Base-by-base conservation (phyloP, 2,329 filamentous ascomycete species). In the Paraphoma chrysanthemicola region DNA sequence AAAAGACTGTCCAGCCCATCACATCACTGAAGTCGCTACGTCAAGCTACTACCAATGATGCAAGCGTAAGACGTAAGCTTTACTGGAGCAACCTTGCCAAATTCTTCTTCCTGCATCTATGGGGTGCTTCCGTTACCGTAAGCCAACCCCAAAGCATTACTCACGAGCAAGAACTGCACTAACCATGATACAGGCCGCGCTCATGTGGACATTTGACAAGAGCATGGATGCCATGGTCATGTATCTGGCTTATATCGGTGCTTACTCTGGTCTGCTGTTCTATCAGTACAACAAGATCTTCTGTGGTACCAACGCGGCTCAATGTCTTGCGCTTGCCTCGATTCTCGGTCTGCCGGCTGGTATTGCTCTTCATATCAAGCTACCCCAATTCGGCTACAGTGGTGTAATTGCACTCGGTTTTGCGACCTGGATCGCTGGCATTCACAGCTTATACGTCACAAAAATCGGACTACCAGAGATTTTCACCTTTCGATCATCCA, bases 221-320 rank as follows among this genome's bases (percentile, higher is more conserved):
- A 69, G 73, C 3, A 10, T 69, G 11, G 62, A 76, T 46, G 80
- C 78, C 3, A 77, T 79, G 56, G 76, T 79, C 55, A 80, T 84
- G 71, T 85, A 82, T 66, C 72, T 81, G 18, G 64, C 78, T 4
- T 83, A 83, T 47, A 74, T 82, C 8, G 63, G 75, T n/a, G 75
- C 81, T 9, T 83, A 83, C 61, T 81, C 81, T n/a, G 83, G 83
- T 7, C 67, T 85, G 16, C 73, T 85, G 10, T 81, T 80, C 74
- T 84, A 83, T 57, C 82, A 73, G 62, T 73, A 73, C 65, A 73
- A 73, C 63, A 73, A 73, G 67, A 83, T 84, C 42, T 84, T 82
- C 64, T 78, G 78, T 5, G 82, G 82, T 0, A 77, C 79, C 1
- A 73, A 80, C 50, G 78, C 79, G 1, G 69, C 83, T 44, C 79